phyloP scores from a whole-genome alignment of 78 protist species.

The Planoprotostelium fungivorum region DNA sequence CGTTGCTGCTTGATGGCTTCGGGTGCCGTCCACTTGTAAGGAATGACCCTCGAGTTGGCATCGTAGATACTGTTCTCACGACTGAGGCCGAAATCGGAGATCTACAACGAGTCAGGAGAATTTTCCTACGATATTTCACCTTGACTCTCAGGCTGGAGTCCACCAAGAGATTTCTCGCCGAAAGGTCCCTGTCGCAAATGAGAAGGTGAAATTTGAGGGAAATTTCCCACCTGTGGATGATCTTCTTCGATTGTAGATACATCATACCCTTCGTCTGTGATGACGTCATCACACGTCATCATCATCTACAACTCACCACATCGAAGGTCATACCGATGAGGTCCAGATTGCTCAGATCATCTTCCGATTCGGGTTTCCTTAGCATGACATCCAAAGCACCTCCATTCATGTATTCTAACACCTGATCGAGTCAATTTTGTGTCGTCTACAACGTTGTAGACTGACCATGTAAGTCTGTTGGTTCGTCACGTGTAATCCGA shows the following conservation, averaged over 20 bases:
- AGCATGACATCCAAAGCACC: background rate
- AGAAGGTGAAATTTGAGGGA: too few relatives aligned
- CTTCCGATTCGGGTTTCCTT: background rate
- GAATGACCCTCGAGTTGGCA: background rate
- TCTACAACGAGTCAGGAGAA: background rate
- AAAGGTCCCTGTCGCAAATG: background rate
- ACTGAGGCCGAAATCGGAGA: background rate
- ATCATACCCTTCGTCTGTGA: background rate
- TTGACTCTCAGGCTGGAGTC: background rate
- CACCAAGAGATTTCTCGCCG: background rate
- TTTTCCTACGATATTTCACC: background rate
- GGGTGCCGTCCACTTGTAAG: background rate
- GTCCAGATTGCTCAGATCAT: background rate
- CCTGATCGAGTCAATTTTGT: background rate
- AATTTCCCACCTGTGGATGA: too few relatives aligned
- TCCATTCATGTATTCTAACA: background rate
- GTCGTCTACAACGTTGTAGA: background rate
- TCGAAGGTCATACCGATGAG: background rate
- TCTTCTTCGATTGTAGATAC: background rate
- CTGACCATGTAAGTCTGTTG: background rate
- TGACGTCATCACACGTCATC: background rate
- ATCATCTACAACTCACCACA: background rate
- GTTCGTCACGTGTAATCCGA: background rate
- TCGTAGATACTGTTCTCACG: background rate
- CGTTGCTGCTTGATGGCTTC: background rate